Evolutionary conservation across 768 basidiomycete genomes (phyloP), one percentile per base, ranked within the genome.

Genomic region (Erythrobasidium yunnanense): DNA sequence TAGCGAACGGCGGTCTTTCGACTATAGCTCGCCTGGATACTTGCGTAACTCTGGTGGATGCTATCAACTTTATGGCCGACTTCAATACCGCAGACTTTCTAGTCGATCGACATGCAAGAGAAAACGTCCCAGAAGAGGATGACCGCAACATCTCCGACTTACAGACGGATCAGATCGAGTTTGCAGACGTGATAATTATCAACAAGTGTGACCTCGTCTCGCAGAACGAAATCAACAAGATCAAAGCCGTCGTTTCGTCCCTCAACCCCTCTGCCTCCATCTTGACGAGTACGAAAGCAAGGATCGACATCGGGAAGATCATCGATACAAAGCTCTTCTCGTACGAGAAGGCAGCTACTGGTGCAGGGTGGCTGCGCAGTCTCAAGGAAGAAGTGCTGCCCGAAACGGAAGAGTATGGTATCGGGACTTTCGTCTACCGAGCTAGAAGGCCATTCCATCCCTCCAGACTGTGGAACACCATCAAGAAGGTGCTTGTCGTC

Each of bases 361-460:
- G 72, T 1, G 72, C 74, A 0, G 74, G 74, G 2, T 76, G 76
- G 76, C 70, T 77, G 1, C 72, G 75, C 58, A 71, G 70, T 20
- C 62, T 77, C 4, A 47, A 71, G 13, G 76, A 76, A 45, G 69
- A 65, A 3, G 70, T 71, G n/a, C 73, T 74, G 54, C 73, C 74
- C 2, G 76, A 77, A 60, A 75, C 75, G 1, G 65, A 70, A 11
- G 76, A 75, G 70, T 76, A 69, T 53, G 67, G 69, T 1, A 69
- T 70, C 23, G 62, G 68, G 4, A 45, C 33, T 33, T 55, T 76
- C 58, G 76, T 77, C 23, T 77, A 75, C 60, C 68, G 72, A 8
- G 72, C 74, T 11, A 68, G 76, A n/a, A 55, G 74, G 18, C 76
- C 76, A 1, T 76, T 77, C 70, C 74, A 76, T 30, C 76, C 76